These are phyloP conservation scores for Lachnellula occidentalis DNA, from an alignment of 2,329 filamentous ascomycete species.

Conservation along the genomic window DNA sequence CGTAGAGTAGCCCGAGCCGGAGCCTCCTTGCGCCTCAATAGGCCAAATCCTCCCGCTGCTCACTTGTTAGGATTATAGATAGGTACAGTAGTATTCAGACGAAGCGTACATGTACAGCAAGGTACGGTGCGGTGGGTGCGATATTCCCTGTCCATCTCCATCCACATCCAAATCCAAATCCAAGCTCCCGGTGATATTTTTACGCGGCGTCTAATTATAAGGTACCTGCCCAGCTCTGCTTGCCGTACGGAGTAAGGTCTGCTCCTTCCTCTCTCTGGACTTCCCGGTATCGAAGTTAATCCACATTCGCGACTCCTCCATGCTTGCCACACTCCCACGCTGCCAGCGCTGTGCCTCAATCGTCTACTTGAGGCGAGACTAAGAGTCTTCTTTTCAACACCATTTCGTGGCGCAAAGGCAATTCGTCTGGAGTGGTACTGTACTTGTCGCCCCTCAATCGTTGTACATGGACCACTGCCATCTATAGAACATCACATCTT, in stretches of 20 bases:
- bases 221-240: neutral
- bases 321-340: neutral
- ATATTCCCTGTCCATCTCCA: neutral
- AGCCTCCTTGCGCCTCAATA: too few species aligned
- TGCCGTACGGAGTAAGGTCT: neutral
- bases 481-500: neutral
- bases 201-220: neutral
- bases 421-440: neutral
- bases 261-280: neutral
- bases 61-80: neutral
- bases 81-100: neutral
- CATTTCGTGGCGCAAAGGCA: neutral
- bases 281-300: neutral
- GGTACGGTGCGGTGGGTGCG: neutral
- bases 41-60: neutral
- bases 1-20: too few species aligned
- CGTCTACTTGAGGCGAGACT: neutral
- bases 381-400: neutral
- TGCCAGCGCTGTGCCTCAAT: neutral
- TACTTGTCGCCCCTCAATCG: neutral
- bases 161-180: too few species aligned
- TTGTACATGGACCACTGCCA: neutral
- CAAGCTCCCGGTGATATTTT: too few species aligned
- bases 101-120: neutral
- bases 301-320: neutral